Evolutionary conservation across 495 filamentous ascomycete species (phyloP).

Genomic region (Cryomyces minteri): DNA sequence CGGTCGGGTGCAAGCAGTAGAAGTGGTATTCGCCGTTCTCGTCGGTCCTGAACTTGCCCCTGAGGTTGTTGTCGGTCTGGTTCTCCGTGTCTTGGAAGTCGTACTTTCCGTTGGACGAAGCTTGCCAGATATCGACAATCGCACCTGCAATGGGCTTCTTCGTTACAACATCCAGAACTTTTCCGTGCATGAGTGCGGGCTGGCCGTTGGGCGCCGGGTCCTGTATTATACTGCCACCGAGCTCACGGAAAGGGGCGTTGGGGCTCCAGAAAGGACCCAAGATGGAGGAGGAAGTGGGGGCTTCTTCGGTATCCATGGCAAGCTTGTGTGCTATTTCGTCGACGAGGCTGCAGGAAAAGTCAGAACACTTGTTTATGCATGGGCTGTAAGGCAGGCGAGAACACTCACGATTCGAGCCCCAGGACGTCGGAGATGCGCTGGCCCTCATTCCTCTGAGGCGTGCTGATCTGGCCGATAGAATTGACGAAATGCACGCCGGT

Average conservation of each 20-base stretch:
- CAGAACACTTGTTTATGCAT: neutral
- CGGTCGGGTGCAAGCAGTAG: constrained; percentile 70
- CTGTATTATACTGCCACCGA: constrained; percentile 54
- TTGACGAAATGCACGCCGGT: constrained; percentile 44
- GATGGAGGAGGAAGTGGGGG: constrained; percentile 67
- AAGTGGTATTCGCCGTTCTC: constrained; percentile 57
- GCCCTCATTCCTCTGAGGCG: constrained; percentile 50
- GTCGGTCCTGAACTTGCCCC: constrained; percentile 67
- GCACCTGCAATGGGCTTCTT: constrained; percentile 49
- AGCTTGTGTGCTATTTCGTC: constrained; percentile 68
- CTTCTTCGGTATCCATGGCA: constrained; percentile 39
- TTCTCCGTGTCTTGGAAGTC: constrained; percentile 68
- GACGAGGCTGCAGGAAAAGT: constrained; percentile 34
- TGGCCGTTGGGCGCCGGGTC: constrained; percentile 38
- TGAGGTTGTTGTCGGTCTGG: constrained; percentile 63
- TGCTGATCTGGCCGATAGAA: constrained; percentile 32
- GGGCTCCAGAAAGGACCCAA: constrained; percentile 80
- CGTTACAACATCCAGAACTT: constrained; percentile 52
- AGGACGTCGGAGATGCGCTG: constrained; percentile 65
- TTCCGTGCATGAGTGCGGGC: constrained; percentile 58
- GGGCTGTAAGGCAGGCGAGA: neutral
- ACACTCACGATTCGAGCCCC: constrained; percentile 57
- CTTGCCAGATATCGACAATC: constrained; percentile 77
- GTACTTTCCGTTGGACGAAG: constrained; percentile 69
- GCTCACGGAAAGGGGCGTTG: constrained; percentile 57